phyloP scores from a whole-genome alignment of 768 basidiomycete genomes.

The Glaciozyma martinii region DNA sequence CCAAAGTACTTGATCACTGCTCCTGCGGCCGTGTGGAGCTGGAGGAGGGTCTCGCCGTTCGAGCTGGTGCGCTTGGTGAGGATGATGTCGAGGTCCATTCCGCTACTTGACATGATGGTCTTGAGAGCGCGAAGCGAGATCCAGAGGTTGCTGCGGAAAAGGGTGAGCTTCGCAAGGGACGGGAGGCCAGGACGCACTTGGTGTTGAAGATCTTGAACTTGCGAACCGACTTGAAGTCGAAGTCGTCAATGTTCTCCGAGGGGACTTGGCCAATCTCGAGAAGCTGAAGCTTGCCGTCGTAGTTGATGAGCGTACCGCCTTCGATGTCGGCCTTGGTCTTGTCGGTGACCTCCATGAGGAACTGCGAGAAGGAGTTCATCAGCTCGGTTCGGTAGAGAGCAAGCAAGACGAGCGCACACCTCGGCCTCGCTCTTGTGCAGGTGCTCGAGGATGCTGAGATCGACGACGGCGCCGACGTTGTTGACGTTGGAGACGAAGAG shows the following conservation, averaged over 20 bases:
- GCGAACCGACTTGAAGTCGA: slow-evolving; percentile 75
- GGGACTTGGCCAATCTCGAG: slow-evolving; percentile 94
- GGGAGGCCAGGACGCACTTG: slow-evolving; percentile 63
- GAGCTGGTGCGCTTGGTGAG: slow-evolving; percentile 81
- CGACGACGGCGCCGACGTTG: slow-evolving; percentile 85
- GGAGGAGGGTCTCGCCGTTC: slow-evolving; percentile 74
- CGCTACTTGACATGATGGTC: slow-evolving; percentile 73
- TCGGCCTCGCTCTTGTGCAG: slow-evolving; percentile 74
- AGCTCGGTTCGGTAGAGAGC: too few species aligned
- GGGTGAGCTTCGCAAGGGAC: too few species aligned
- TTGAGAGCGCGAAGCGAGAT: slow-evolving; percentile 61
- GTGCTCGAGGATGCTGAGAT: slow-evolving; percentile 62
- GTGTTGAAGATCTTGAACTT: slow-evolving; percentile 94
- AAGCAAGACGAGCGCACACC: slow-evolving; percentile 43
- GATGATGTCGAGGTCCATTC: slow-evolving; percentile 88
- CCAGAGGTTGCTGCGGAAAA: slow-evolving; percentile 40
- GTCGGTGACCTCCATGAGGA: slow-evolving; percentile 62
- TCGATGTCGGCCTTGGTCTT: slow-evolving; percentile 90
- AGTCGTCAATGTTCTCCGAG: slow-evolving; percentile 82
- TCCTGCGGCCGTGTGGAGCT: slow-evolving; percentile 85
- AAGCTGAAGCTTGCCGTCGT: slow-evolving; percentile 74
- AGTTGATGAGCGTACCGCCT: slow-evolving; percentile 40
- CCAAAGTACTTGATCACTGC: slow-evolving; percentile 87
- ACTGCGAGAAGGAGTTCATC: slow-evolving; percentile 2
- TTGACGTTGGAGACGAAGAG: slow-evolving; percentile 96